A percentile compares a stretch with the other conserved stretches of the same genome.
These are phyloP conservation scores for Chaetomium strumarium DNA, from an alignment of 2,329 filamentous ascomycete genomes.

Conservation along the genomic window DNA sequence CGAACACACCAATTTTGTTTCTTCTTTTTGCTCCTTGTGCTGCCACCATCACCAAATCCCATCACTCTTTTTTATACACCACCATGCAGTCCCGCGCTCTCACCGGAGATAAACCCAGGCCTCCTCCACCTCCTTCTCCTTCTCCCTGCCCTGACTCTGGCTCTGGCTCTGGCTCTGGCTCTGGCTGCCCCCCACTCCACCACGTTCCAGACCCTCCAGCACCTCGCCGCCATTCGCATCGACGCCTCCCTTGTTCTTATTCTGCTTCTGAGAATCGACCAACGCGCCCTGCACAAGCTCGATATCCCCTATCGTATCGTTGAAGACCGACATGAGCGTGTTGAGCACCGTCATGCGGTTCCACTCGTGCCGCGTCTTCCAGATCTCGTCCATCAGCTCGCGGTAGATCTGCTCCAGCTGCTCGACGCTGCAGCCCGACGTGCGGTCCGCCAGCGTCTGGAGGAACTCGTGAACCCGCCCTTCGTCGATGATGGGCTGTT, in stretches of 20 bases:
- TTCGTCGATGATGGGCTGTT: constrained; percentile 42
- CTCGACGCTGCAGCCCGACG: constrained; percentile 78
- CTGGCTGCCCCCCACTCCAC: not conserved
- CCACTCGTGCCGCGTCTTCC: constrained; percentile 72
- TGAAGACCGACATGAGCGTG: constrained; percentile 62
- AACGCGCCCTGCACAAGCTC: constrained; percentile 26
- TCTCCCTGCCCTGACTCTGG: constrained; percentile 8
- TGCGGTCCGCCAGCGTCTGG: constrained; percentile 56
- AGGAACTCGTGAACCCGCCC: constrained; percentile 53
- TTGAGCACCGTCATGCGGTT: constrained; percentile 66
- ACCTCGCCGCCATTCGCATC: constrained; percentile 1
- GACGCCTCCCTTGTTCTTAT: not conserved
- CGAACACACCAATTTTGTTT: not conserved
- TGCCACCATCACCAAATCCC: not conserved
- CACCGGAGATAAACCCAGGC: constrained; percentile 18
- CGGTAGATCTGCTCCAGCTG: constrained; percentile 93
- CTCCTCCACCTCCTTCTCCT: constrained; percentile 1
- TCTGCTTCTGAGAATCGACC: constrained; percentile 17
- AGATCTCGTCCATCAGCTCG: constrained; percentile 83
- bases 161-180: constrained; percentile 6
- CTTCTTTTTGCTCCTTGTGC: no score
- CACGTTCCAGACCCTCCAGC: constrained; percentile 14
- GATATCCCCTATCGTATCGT: constrained; percentile 46
- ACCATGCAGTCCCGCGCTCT: not conserved
- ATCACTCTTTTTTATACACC: not conserved